These are phyloP conservation scores for Trametes cinnabarina DNA, from an alignment of 768 basidiomycete species.

Conservation along the genomic window DNA sequence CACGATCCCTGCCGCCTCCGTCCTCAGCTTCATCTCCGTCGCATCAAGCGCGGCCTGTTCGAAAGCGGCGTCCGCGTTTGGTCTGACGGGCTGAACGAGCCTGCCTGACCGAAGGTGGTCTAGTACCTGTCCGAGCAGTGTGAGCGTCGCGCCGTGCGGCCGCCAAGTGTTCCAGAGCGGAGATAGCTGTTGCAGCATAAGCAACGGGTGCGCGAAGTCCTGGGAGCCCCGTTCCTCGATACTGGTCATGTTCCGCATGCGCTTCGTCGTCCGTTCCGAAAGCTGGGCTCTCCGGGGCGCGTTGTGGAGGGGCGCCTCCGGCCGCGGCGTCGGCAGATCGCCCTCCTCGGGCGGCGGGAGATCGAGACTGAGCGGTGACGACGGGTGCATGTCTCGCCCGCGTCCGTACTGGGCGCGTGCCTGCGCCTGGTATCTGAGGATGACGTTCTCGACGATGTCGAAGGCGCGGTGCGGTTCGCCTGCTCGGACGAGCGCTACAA, in stretches of 20 bases:
- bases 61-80: constrained; percentile 24
- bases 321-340: constrained; percentile 12
- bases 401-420: constrained; percentile 1
- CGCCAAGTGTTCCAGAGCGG: constrained; percentile 67
- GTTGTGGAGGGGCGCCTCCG: constrained; percentile 18
- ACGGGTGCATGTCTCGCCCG: constrained; percentile 22
- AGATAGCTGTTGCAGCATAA: constrained; percentile 59
- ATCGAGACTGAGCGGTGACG: constrained; percentile 28
- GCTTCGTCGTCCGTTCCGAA: constrained; percentile 5
- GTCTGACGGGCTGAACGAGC: constrained; percentile 42
- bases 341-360: constrained; percentile 18
- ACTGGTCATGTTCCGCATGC: background rate
- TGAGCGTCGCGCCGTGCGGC: constrained; percentile 53
- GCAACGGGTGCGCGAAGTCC: constrained; percentile 60
- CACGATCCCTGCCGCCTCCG: constrained; percentile 37
- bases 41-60: constrained; percentile 23
- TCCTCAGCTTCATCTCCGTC: constrained; percentile 27
- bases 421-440: constrained; percentile 56
- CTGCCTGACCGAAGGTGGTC: constrained; percentile 50
- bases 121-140: constrained; percentile 46
- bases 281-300: constrained; percentile 4
- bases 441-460: constrained; percentile 73
- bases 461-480: constrained; percentile 84
- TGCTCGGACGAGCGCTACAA: constrained; percentile 70
- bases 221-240: constrained; percentile 13